Evolutionary conservation across 805 yeast genomes (phyloP).

Genomic region (Jamesozyma gamospora): DNA sequence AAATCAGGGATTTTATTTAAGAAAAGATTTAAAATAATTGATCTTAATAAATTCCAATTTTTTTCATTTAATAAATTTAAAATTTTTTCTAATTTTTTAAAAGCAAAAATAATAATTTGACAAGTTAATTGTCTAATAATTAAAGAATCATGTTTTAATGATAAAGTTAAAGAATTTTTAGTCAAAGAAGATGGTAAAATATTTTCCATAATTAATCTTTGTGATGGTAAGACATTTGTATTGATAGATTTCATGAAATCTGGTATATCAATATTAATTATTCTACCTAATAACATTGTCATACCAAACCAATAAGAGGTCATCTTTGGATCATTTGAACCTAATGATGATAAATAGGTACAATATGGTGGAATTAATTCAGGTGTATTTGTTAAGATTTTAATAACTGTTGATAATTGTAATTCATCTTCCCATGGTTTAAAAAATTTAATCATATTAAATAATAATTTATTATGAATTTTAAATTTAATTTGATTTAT

Average conservation of each 20-base stretch:
- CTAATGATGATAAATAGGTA: slow-evolving; percentile 48
- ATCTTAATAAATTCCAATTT: slow-evolving; percentile 33
- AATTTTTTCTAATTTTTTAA: slow-evolving; percentile 44
- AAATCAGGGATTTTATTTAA: slow-evolving; percentile 39
- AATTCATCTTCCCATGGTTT: slow-evolving; percentile 73
- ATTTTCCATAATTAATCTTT: slow-evolving; percentile 38
- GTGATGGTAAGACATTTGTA: slow-evolving; percentile 28
- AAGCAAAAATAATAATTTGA: slow-evolving; percentile 45
- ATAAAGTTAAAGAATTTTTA: slow-evolving; percentile 45
- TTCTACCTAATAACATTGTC: slow-evolving; percentile 48
- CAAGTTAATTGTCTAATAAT: slow-evolving; percentile 55
- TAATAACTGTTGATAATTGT: slow-evolving; percentile 47
- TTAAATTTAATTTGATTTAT: slow-evolving; percentile 45
- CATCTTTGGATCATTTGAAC: slow-evolving; percentile 68
- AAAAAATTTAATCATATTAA: slow-evolving; percentile 49
- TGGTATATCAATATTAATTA: slow-evolving; percentile 52
- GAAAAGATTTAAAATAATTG: slow-evolving; percentile 29
- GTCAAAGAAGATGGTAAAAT: slow-evolving; percentile 59
- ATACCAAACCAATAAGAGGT: slow-evolving; percentile 79
- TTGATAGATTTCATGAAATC: slow-evolving; percentile 22
- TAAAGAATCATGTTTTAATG: slow-evolving; percentile 40
- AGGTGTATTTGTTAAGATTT: slow-evolving; percentile 44
- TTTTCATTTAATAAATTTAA: slow-evolving; percentile 29
- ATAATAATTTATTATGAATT: slow-evolving; percentile 58
- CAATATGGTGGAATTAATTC: slow-evolving; percentile 70